Evolutionary conservation across 208 protist species (phyloP).

Genomic region (Vickermania ingenoplastis): DNA sequence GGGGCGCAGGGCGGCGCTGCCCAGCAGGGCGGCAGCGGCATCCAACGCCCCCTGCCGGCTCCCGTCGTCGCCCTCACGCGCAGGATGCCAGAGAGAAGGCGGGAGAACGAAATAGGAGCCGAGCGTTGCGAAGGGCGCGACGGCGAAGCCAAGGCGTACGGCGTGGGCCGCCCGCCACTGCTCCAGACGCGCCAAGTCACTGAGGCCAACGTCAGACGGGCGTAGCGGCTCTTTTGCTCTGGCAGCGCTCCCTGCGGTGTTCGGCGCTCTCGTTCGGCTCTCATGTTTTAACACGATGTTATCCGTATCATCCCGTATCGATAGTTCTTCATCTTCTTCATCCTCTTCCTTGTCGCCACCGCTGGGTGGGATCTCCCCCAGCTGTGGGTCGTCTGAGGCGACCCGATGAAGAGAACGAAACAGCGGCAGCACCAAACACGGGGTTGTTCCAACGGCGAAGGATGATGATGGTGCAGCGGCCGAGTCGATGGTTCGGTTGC

Average conservation of each 20-base stretch:
- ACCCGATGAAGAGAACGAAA: not conserved
- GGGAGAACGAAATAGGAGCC: not conserved
- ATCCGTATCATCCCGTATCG: too few species aligned
- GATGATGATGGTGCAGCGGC: too few species aligned
- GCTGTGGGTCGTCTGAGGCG: not conserved
- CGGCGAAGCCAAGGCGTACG: not conserved
- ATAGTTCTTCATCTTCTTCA: not conserved
- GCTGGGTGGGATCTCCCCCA: not conserved
- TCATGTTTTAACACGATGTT: too few species aligned
- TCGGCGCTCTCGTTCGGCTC: too few species aligned
- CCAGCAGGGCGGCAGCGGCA: too few species aligned
- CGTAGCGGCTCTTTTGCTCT: not conserved
- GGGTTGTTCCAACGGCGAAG: too few species aligned
- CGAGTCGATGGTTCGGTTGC: too few species aligned
- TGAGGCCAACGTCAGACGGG: not conserved
- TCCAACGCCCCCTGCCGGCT: too few species aligned
- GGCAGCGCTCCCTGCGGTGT: not conserved
- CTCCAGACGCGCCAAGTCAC: conserved; percentile 7
- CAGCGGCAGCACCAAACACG: not conserved
- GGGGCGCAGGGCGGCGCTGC: too few species aligned
- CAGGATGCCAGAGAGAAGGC: not conserved
- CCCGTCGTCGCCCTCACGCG: too few species aligned
- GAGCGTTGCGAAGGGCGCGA: not conserved
- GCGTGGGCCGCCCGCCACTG: not conserved
- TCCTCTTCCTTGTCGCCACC: not conserved